phyloP scores from a whole-genome alignment of 1,139 yeast species.

The Entelexis paramagnoliae region DNA sequence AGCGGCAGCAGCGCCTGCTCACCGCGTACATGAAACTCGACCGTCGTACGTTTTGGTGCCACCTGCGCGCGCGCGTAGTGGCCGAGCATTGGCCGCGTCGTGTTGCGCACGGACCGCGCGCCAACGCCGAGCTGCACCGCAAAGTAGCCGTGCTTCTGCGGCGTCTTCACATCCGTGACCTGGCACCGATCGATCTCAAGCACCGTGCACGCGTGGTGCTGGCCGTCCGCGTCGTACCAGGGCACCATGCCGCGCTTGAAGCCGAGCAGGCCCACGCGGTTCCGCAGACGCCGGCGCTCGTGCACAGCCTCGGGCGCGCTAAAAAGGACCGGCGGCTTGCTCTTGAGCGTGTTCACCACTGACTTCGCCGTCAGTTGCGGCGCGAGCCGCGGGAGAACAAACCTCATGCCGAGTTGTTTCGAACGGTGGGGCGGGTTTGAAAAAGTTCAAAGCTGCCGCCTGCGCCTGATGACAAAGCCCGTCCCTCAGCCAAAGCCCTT shows the following conservation, averaged over 20 bases:
- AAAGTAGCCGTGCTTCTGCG: slow-evolving; percentile 60
- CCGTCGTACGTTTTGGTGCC: slow-evolving; percentile 65
- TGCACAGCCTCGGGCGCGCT: slow-evolving; percentile 34
- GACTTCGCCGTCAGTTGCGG: slow-evolving; percentile 30
- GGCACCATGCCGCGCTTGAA: slow-evolving; percentile 85
- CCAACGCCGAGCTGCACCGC: slow-evolving; percentile 90
- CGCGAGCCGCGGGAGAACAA: slow-evolving; percentile 23
- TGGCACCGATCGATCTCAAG: slow-evolving; percentile 82
- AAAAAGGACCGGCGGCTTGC: slow-evolving; percentile 30
- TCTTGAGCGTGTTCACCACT: slow-evolving; percentile 28
- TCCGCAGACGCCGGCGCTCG: slow-evolving; percentile 46
- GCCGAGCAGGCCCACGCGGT: slow-evolving; percentile 76
- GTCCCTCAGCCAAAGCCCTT: not conserved
- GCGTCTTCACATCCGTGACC: slow-evolving; percentile 62
- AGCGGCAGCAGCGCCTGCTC: slow-evolving; percentile 57
- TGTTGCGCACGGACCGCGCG: slow-evolving; percentile 51
- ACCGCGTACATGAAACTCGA: slow-evolving; percentile 69
- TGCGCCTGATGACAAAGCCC: not conserved
- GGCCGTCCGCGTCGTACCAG: slow-evolving; percentile 51
- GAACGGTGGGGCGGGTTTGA: not conserved
- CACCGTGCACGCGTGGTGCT: slow-evolving; percentile 54
- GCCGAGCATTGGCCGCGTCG: slow-evolving; percentile 57
- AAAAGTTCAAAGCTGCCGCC: not conserved
- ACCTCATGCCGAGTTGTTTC: slow-evolving; percentile 9
- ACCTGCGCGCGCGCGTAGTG: slow-evolving; percentile 72